Conservation (phyloP, 1,284 basidiomycete genomes). For the Inonotus hispidus region DNA sequence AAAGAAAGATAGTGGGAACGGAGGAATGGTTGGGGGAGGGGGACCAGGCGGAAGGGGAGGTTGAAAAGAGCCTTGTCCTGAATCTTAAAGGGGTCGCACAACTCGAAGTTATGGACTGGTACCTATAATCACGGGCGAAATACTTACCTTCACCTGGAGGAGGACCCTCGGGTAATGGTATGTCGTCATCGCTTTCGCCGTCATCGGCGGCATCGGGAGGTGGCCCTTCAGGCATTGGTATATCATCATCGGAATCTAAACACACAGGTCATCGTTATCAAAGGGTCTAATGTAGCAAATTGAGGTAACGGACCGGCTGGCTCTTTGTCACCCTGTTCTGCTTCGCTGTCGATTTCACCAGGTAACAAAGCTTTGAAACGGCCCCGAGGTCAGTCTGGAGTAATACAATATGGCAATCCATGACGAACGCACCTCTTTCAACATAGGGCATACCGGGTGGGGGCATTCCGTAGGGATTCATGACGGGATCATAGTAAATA, state of each 20-base stretch:
- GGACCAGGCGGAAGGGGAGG: slow-evolving; percentile 26
- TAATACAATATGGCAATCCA: neutral
- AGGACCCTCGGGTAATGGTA: slow-evolving; percentile 5
- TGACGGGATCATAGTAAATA: slow-evolving; percentile 87
- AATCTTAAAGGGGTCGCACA: neutral
- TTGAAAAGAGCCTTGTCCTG: slow-evolving; percentile 16
- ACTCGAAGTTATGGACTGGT: neutral
- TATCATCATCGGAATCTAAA: slow-evolving; percentile 59
- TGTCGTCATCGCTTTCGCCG: slow-evolving; percentile 5
- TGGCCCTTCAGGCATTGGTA: slow-evolving; percentile 81
- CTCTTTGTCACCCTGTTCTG: slow-evolving; percentile 39
- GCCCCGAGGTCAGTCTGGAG: slow-evolving; percentile 6
- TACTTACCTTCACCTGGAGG: slow-evolving; percentile 19
- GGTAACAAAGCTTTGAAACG: slow-evolving; percentile 46
- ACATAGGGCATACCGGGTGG: slow-evolving; percentile 95
- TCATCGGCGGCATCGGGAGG: slow-evolving; percentile 41
- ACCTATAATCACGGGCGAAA: neutral
- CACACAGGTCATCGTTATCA: slow-evolving; percentile 22
- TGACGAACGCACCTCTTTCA: slow-evolving; percentile 63
- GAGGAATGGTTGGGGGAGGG: slow-evolving; percentile 12
- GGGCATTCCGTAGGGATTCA: slow-evolving; percentile 94
- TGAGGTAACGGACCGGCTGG: slow-evolving; percentile 9
- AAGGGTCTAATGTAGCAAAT: neutral
- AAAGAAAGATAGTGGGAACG: slow-evolving; percentile 19
- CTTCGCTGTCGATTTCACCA: slow-evolving; percentile 58